Base-by-base conservation (phyloP, 352 stramenopile genomes). In the Phytophthora macrochlamydospora region DNA sequence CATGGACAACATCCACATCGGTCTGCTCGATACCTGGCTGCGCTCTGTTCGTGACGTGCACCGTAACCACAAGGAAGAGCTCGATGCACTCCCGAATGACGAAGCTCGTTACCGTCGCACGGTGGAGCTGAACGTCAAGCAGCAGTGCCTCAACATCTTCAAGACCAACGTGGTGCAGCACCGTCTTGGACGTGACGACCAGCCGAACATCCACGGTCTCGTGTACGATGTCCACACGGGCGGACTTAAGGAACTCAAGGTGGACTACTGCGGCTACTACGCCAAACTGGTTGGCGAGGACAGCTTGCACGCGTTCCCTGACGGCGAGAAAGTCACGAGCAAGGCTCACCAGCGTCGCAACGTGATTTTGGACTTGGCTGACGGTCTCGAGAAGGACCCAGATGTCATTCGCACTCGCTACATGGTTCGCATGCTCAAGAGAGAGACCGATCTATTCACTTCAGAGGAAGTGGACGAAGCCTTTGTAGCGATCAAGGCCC, bases 11-110 rank as follows among this genome's bases (percentile, higher is more conserved):
- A 85, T 91, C 53, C 83, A 89, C 38, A 67, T 94, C 7, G 85
- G 87, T 0, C 70, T 95, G 50, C 69, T 98, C 2, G 92, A 97
- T 72, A 94, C 95, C 61, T 98, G 93, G 92, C 71, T 98, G 28
- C 78, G 84, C 56, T 96, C 92, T 62, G 96, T 98, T 44, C 84
- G 90, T 3, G 92, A 97, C 51, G 77, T 72, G 13, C 59, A 71
- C 40, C 68, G 68, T n/a, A 68, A 69, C 4, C 63, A 76, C 45
- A 62, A 76, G 48, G 59, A 65, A 5, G 69, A 76, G 38, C 64
- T 76, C 18, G 59, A 73, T 14, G 65, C 69, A 9, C 31, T 74
- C 9, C 66, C 70, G 11, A 73, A 37, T 0, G 70, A 78, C 4
- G 62, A 78, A 7, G 70, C 66, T 31, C 70, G 70, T 37, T 75